Evolutionary conservation across 2,329 filamentous ascomycete genomes (phyloP), one percentile per base, ranked within the genome.

Genomic region (Aureobasidium sp.): DNA sequence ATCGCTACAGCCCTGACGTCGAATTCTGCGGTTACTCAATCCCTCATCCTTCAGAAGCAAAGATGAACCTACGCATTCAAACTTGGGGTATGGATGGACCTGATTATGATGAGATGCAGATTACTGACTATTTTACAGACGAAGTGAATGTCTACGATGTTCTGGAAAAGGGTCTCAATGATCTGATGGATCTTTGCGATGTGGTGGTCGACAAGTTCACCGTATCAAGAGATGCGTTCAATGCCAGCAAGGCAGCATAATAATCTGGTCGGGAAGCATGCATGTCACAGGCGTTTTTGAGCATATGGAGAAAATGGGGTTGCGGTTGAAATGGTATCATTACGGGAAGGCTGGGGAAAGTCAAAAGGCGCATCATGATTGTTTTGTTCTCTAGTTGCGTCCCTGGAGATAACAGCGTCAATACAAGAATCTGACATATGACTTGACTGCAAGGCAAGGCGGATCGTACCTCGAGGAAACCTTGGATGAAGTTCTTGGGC

Each of bases 1-100:
- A 36, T 32, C 25, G 32, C 11, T 59, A 59, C 66, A 97, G 93
- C 74, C 93, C 94, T 34, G 86, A 94, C 66, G 94, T 99, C 63
- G 94, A 99, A 74, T 97, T 99, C 77, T 97, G 94, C 76, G 94
- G 93, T 64, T 99, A 99, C 76, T 90, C 93, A 8, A 97, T 99
- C 64, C 94, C 94, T 34, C 94, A 99, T 76, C 94, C 94, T 55
- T 96, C 92, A 42, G 94, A 99, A 76, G 80, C 87, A 44, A 94
- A 96, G 77, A 96, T 99, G 93, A 96, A 97, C 72, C 80, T 99
- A 64, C 85, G 94, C 70, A 97, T 99, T 65, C 94, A 99, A 76
- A 99, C 93, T 67, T 97, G 94, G 70, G 90, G 93, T 96, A 79
- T 72, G 85, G 76, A 21, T 1, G 5, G 39, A 42, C 10, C 49